phyloP scores from a whole-genome alignment of 257 asterid species.

The Nicotiana noctiflora region DNA sequence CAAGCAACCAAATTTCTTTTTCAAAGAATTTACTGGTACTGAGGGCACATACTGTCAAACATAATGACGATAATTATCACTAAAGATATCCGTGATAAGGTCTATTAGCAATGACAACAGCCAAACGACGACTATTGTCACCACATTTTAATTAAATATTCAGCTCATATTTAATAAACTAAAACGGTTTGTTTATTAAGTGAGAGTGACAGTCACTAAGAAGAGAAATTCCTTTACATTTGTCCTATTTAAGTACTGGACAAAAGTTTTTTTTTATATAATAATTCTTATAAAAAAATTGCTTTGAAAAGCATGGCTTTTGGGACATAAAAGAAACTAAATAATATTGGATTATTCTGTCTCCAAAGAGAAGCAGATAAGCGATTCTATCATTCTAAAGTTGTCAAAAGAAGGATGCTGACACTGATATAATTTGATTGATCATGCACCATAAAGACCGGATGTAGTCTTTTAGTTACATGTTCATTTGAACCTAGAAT shows the following conservation, averaged over 20 bases:
- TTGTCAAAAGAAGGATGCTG: not conserved
- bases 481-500: no score
- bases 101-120: slow-evolving; percentile 14
- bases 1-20: slow-evolving; percentile 10
- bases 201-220: slow-evolving; percentile 30
- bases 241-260: slow-evolving; percentile 20
- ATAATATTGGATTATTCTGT: not conserved
- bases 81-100: slow-evolving; percentile 3
- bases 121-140: slow-evolving; percentile 20
- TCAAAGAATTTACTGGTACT: not conserved
- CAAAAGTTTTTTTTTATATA: not conserved
- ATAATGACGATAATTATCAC: slow-evolving; percentile 11
- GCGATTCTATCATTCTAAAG: not conserved
- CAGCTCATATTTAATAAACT: not conserved
- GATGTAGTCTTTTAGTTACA: no score
- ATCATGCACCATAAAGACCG: not conserved
- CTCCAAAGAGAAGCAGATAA: not conserved
- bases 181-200: slow-evolving; percentile 12
- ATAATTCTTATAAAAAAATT: not conserved
- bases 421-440: not conserved
- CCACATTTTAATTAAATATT: slow-evolving; percentile 8
- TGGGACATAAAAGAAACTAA: not conserved
- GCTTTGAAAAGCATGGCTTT: not conserved
- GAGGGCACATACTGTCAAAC: slow-evolving; percentile 2
- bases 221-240: slow-evolving; percentile 19